Conservation (phyloP, 2,329 filamentous ascomycete species). For the Fusarium denticulatum region DNA sequence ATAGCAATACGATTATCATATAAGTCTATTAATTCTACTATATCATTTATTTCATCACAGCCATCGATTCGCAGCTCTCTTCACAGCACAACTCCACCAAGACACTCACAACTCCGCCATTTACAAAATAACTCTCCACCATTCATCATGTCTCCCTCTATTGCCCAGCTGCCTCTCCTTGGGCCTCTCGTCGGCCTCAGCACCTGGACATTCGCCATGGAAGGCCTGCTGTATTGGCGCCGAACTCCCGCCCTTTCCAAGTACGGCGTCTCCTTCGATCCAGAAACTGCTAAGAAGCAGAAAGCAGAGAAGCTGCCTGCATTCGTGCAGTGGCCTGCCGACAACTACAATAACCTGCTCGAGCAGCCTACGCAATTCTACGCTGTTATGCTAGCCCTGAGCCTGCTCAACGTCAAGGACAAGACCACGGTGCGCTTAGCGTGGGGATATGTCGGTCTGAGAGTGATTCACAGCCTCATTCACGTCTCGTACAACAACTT, state of each 20-base stretch:
- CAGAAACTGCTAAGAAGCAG: not conserved
- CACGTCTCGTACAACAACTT: not conserved
- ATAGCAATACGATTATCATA: not conserved
- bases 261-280: not conserved
- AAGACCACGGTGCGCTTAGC: not conserved
- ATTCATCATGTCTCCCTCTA: not conserved
- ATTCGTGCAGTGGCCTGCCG: not conserved
- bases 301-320: not conserved
- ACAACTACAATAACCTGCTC: not conserved
- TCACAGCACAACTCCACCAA: accelerated
- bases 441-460: not conserved
- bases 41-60: accelerated
- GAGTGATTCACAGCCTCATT: not conserved
- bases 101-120: too few species aligned
- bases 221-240: not conserved
- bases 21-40: accelerated
- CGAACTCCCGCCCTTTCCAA: not conserved
- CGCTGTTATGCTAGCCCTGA: not conserved
- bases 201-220: not conserved
- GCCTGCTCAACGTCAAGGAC: not conserved
- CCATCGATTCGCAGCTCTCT: accelerated
- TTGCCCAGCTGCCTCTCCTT: not conserved
- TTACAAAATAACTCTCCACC: accelerated
- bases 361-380: not conserved
- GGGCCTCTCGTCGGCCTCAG: not conserved